These are phyloP conservation scores for Nicotiana benthamiana DNA, from an alignment of 257 asterid species.

Conservation along the genomic window DNA sequence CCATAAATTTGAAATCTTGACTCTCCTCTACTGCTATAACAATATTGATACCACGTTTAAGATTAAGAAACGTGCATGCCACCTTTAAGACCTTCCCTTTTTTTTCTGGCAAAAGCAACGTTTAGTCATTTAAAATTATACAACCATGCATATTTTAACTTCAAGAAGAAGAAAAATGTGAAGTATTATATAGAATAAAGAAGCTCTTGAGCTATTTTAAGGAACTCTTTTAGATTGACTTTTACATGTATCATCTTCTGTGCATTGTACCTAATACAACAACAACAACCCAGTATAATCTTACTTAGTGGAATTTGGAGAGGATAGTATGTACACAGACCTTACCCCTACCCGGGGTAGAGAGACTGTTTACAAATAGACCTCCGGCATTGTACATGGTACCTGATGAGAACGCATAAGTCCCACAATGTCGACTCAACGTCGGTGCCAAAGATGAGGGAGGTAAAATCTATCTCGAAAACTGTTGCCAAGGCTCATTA, in stretches of 20 bases:
- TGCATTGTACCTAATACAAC: background rate
- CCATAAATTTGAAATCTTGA: no score
- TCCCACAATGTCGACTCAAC: background rate
- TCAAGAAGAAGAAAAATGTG: background rate
- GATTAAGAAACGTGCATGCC: background rate
- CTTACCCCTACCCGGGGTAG: no score
- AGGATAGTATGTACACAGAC: no score
- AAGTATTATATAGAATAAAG: background rate
- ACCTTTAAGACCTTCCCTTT: background rate
- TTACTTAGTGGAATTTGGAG: no score
- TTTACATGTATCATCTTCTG: background rate
- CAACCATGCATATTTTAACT: constrained; percentile 2
- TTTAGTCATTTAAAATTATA: background rate
- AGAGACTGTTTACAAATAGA: no score
- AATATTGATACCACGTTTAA: background rate
- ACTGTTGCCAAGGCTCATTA: no score
- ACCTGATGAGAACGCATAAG: background rate
- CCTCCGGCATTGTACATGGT: background rate
- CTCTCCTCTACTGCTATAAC: no score
- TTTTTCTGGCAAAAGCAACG: background rate
- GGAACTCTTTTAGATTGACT: background rate
- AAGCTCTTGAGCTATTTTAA: background rate
- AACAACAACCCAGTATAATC: no score
- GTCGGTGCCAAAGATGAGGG: no score
- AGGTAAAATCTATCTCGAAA: no score